Evolutionary conservation across 768 basidiomycete genomes (phyloP).

Genomic region (Tricholoma sp.): DNA sequence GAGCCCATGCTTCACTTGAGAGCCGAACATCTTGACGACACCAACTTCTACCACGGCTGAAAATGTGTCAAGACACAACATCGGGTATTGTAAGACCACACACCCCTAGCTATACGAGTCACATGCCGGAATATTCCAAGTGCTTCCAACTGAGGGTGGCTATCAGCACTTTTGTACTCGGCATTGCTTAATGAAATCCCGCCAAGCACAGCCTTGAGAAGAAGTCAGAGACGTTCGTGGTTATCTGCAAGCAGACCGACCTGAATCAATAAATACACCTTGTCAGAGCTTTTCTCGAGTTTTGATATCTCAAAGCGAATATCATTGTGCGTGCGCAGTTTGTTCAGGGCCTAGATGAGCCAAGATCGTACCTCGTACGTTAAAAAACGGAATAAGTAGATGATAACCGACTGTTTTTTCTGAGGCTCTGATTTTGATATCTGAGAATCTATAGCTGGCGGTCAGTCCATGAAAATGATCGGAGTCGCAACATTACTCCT

Average conservation of each 20-base stretch:
- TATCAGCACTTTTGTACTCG: conserved; percentile 70
- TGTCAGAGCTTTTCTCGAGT: conserved; percentile 66
- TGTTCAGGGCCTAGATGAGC: conserved; percentile 48
- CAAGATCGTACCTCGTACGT: neutral
- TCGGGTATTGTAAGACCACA: neutral
- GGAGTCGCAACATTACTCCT: conserved; percentile 46
- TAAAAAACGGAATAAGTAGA: neutral
- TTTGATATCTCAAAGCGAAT: conserved; percentile 76
- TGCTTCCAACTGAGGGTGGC: conserved; percentile 69
- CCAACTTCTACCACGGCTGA: conserved; percentile 78
- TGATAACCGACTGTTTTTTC: conserved; percentile 60
- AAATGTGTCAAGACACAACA: conserved; percentile 2
- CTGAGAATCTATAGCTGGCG: conserved; percentile 47
- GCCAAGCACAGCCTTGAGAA: conserved; percentile 59
- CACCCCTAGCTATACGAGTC: conserved; percentile 71
- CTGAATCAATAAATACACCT: conserved; percentile 78
- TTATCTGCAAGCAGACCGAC: conserved; percentile 41
- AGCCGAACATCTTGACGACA: conserved; percentile 57
- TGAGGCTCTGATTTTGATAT: conserved; percentile 64
- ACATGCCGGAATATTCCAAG: conserved; percentile 71
- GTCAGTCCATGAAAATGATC: neutral
- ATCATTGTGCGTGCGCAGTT: conserved; percentile 64
- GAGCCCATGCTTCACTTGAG: conserved; percentile 65
- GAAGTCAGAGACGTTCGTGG: conserved; percentile 1
- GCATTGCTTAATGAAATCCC: conserved; percentile 62